Base-by-base conservation (phyloP, 2,329 filamentous ascomycete genomes). In the Colletotrichum viniferum region DNA sequence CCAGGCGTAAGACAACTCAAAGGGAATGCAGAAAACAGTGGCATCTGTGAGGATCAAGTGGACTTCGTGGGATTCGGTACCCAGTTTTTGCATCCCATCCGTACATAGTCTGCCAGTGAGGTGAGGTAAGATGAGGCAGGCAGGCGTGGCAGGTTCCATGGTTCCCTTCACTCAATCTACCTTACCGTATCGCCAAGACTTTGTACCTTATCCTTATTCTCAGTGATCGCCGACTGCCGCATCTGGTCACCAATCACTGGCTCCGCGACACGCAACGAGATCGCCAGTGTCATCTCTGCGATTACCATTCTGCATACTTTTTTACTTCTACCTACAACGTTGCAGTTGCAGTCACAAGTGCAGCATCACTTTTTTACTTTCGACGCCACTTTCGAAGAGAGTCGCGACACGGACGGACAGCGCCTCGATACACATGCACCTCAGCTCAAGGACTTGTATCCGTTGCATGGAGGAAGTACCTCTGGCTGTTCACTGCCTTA, bases 201-300 rank as follows among this genome's bases (percentile, higher is more conserved):
- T 64, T 58, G 26, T 30, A 48, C 56, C 18, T 62, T 60, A 66
- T 73, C 56, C 21, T 62, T 60, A 66, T 73, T 75, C 48, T 64
- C 56, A 7, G 69, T 68, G 69, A 64, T 75, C 73, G 62, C 69
- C 34, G 48, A 52, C 63, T 73, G 63, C 63, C 73, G 69, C 52
- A 67, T 68, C 69, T 62, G 34, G 62, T 65, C 52, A 36, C 69
- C 58, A 56, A 69, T 60, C 63, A 73, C 58, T 21, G 30, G 43
- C n/a, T 28, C 43, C 34, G 18, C 36, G 56, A 61, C 36, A 52
- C 28, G 55, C 62, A 61, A 61, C 24, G 26, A 61, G 38, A 48
- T 48, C 24, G 30, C 36, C 55, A 32, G 60, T 60, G 66, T 56
- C 66, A 60, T 30, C 48, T 48, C 36, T 61, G 9, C 32, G n/a